These are phyloP conservation scores for Davidsoniella virescens DNA, from an alignment of 2,329 filamentous ascomycete species.

Conservation along the genomic window DNA sequence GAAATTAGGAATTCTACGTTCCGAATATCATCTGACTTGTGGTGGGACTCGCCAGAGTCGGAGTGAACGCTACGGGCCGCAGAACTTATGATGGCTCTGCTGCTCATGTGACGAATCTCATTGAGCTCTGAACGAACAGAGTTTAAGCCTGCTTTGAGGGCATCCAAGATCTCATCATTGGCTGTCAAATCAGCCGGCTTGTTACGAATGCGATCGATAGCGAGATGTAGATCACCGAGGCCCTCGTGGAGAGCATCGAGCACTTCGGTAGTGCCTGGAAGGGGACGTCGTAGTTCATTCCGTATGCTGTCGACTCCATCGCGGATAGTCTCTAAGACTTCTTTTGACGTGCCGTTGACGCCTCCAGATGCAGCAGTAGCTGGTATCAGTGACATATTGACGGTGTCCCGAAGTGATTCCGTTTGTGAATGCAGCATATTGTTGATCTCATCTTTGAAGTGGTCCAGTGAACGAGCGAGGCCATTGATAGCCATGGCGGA, in stretches of 20 bases:
- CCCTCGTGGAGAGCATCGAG: constrained; percentile 83
- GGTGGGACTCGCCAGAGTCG: not conserved
- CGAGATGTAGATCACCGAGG: constrained; percentile 56
- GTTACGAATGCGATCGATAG: constrained; percentile 62
- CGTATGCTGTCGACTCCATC: constrained; percentile 61
- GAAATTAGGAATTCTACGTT: constrained; percentile 9
- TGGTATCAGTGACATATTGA: constrained; percentile 53
- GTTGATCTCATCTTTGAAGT: constrained; percentile 49
- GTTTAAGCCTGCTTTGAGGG: constrained; percentile 66
- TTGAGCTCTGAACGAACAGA: constrained; percentile 65
- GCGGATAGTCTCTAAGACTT: constrained; percentile 54
- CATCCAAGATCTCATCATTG: constrained; percentile 79
- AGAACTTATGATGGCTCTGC: constrained; percentile 34
- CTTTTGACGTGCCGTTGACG: constrained; percentile 24
- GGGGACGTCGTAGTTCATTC: constrained; percentile 52
- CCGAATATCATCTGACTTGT: constrained; percentile 7
- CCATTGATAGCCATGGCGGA: constrained; percentile 52
- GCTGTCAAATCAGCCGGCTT: constrained; percentile 70
- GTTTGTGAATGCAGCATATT: constrained; percentile 64
- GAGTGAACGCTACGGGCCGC: constrained; percentile 33
- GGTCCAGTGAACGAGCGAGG: constrained; percentile 38
- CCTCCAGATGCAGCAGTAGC: constrained; percentile 25
- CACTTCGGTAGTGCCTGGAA: constrained; percentile 67
- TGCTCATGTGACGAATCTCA: constrained; percentile 45
- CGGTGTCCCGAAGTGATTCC: constrained; percentile 61